phyloP scores from a whole-genome alignment of 768 basidiomycete species.

The Leccinum olivaceopallidum region DNA sequence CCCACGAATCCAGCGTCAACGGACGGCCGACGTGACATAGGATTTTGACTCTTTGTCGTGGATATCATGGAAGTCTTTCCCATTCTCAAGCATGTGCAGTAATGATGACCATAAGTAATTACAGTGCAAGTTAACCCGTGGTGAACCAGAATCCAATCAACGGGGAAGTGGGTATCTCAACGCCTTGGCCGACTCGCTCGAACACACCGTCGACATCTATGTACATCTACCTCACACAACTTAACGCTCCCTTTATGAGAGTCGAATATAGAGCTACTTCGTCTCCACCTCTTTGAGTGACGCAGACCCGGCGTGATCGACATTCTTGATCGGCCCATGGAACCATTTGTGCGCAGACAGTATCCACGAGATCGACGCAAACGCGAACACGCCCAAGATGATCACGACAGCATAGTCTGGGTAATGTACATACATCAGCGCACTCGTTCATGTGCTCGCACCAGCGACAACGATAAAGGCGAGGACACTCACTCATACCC shows the following conservation, averaged over 20 bases:
- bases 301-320: slow-evolving; percentile 27
- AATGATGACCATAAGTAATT: neutral
- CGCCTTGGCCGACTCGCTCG: no score
- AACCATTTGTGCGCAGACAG: slow-evolving; percentile 73
- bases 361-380: slow-evolving; percentile 64
- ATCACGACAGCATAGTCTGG: slow-evolving; percentile 71
- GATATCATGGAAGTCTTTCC: neutral
- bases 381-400: slow-evolving; percentile 62
- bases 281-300: slow-evolving; percentile 11
- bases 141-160: neutral
- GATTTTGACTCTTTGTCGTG: neutral
- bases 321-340: slow-evolving; percentile 58
- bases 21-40: slow-evolving; percentile 27
- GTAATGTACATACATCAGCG: slow-evolving; percentile 2
- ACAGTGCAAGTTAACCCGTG: neutral
- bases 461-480: neutral
- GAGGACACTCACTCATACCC: slow-evolving; percentile 56
- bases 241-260: neutral
- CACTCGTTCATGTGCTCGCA: neutral
- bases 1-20: slow-evolving; percentile 24
- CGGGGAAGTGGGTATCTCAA: neutral
- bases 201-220: neutral
- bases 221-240: neutral
- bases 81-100: slow-evolving; percentile 3
- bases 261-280: slow-evolving; percentile 12